Base-by-base conservation (phyloP, 129 eudicot genomes). In the Ambrosia artemisiifolia region DNA sequence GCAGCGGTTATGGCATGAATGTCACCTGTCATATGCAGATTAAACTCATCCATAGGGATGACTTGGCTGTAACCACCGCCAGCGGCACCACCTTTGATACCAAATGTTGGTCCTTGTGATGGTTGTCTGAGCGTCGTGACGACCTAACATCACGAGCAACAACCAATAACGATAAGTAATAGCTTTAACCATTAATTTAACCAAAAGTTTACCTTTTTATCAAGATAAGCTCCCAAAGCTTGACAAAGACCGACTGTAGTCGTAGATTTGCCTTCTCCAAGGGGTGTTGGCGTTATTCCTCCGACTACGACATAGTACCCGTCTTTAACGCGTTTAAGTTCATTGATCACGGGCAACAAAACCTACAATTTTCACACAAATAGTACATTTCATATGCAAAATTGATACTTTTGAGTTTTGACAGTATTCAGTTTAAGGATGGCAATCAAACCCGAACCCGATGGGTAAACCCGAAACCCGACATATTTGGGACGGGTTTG, bases 51-150 rank as follows among this genome's bases (percentile, higher is more conserved):
- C 99, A 95, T 95, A n/a, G 99, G 99, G 48, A 91, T 95, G 55
- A 95, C 99, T 78, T 95, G 99, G 78, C 97, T 95, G 78, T 95
- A 95, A 75, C 99, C 99, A 49, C 99, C 99, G 24, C 99, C 99
- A 17, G 99, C 97, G 44, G 99, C 99, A 79, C 99, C 99, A 11
- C 97, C 97, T 83, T 95, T 90, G 57, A 95, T 95, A 76, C 99
- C 99, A 80, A 90, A 91, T 49, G 99, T 95, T 16, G 99, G 99
- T 73, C 97, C 99, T 88, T 95, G 96, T 38, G 99, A 95, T 60
- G 97, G 99, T 74, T 95, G 99, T 19, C 99, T 88, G 53, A 95
- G 85, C 75, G 96, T 90, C 55, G 97, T 95, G 65, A 88, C 91
- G 36, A 95, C 99, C 99, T 95, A 67, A 46, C 17, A 74, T 60